Percentiles rank a stretch among this genome's conserved stretches.
phyloP scores from a whole-genome alignment of 139 green algal species.

The Pleodorina starrii region DNA sequence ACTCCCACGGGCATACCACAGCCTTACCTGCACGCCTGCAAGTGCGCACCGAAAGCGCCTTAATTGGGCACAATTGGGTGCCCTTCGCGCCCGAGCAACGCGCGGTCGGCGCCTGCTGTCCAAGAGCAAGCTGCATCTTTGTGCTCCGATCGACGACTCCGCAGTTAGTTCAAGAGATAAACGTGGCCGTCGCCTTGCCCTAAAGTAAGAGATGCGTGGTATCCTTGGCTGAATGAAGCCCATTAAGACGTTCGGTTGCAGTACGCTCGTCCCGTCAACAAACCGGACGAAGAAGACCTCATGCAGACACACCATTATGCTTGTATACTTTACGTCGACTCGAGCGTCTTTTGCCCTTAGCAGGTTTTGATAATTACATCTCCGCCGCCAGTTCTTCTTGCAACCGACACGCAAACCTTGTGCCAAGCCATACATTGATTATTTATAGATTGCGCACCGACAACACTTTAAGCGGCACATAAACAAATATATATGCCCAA shows the following conservation, averaged over 20 bases:
- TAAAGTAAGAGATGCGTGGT: too few species aligned
- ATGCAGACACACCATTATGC: too few species aligned
- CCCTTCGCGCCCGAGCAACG: not conserved
- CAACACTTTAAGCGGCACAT: not conserved
- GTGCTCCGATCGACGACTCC: not conserved
- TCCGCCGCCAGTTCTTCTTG: not conserved
- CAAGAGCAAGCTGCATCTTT: slow-evolving; percentile 17
- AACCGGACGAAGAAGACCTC: too few species aligned
- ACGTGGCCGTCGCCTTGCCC: too few species aligned
- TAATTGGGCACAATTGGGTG: not conserved
- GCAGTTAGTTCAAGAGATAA: too few species aligned
- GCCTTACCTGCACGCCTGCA: slow-evolving; percentile 9
- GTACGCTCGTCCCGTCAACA: too few species aligned
- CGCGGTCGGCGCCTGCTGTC: not conserved
- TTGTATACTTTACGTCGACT: not conserved
- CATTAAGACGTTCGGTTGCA: too few species aligned
- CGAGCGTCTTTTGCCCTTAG: not conserved
- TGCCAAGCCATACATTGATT: not conserved
- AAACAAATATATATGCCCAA: slow-evolving; percentile 12
- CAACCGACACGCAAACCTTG: not conserved
- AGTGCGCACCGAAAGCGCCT: not conserved
- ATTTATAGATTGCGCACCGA: not conserved
- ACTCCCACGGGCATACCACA: not conserved
- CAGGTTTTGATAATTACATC: too few species aligned
- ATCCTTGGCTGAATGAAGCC: too few species aligned